Base-by-base conservation (phyloP, 2,329 filamentous ascomycete genomes). In the Ophiosphaerella narmari region DNA sequence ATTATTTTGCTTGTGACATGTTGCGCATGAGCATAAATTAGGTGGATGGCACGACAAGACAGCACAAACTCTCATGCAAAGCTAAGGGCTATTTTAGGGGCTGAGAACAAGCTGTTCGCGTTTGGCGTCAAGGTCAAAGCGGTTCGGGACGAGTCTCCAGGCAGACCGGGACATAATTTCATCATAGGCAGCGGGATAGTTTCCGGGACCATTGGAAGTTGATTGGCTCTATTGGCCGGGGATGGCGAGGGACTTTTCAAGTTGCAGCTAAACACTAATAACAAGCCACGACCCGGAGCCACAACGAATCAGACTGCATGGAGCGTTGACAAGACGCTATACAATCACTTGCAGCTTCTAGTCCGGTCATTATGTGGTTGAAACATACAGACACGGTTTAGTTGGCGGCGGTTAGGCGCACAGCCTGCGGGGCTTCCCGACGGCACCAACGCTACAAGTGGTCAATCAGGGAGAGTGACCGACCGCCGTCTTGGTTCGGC, bases 341-440 rank as follows among this genome's bases (percentile, higher is more conserved):
- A 46, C 46, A 35, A 62, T 60, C 46, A 60, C 57, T 54, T 52
- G 55, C 57, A 60, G 26, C 11, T 60, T 47, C 54, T 56, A 21
- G 18, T 21, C 59, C 55, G 44, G 50, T 55, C 48, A 50, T 60
- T 52, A 46, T 41, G 50, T 52, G 16, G 46, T 43, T 36, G 38
- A 24, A 26, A 13, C 43, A 26, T 31, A 52, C 26, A 29, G 26
- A 29, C 26, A 44, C 39, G 16, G 46, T 33, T 39, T 34, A 44
- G 29, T 29, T 32, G 32, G 51, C 39, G 42, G 35, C 14, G 42
- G 51, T 38, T 48, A 59, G 51, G 49, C 55, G 51, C 51, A 50
- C 59, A 55, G 51, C 55, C 50, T 49, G 55, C 59, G 59, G 59
- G 55, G 59, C 59, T 62, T 55, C 55, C 59, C 59, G 57, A 52